Base-by-base conservation (phyloP, 2,329 filamentous ascomycete genomes). In the Xylariaceae sp. region DNA sequence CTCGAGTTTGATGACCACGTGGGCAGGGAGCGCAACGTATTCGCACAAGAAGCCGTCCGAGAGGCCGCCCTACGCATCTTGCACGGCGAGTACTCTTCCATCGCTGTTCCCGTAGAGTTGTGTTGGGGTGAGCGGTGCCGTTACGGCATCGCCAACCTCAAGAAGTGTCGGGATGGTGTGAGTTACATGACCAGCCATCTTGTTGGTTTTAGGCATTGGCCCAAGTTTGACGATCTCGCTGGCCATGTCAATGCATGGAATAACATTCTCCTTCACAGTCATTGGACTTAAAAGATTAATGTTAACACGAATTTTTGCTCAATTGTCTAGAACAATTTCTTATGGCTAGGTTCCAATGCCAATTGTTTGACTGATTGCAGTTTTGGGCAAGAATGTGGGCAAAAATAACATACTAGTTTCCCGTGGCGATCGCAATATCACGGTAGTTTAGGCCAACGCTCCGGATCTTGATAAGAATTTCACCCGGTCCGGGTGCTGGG, bases 241-340 rank as follows among this genome's bases (percentile, higher is more conserved):
- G 1, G 67, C 62, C 36, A 59, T 53, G 32, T 70, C 68, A 12
- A 60, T 65, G 50, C 62, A 62, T 5, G 66, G 68, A 8, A 67
- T 51, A 1, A 69, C 57, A 4, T 64, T n/a, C n/a, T n/a, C n/a
- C n/a, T n/a, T n/a, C n/a, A n/a, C n/a, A n/a, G n/a, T n/a, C n/a
- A n/a, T n/a, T n/a, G n/a, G n/a, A n/a, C n/a, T n/a, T n/a, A n/a
- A n/a, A n/a, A n/a, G n/a, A n/a, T n/a, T 29, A 29, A 8, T 29
- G 14, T 29, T 29, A 29, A 8, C 25, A 14, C 8, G 25, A 29
- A 14, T 29, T 14, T 8, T 8, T 29, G 14, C 25, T 29, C 14
- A 8, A 8, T 29, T 29, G 25, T 29, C 25, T 8, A 8, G 14
- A 29, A 14, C 25, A 29, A n/a, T n/a, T n/a, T n/a, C n/a, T n/a